Conservation (phyloP, 129 eudicot genomes). For the Silybum marianum region DNA sequence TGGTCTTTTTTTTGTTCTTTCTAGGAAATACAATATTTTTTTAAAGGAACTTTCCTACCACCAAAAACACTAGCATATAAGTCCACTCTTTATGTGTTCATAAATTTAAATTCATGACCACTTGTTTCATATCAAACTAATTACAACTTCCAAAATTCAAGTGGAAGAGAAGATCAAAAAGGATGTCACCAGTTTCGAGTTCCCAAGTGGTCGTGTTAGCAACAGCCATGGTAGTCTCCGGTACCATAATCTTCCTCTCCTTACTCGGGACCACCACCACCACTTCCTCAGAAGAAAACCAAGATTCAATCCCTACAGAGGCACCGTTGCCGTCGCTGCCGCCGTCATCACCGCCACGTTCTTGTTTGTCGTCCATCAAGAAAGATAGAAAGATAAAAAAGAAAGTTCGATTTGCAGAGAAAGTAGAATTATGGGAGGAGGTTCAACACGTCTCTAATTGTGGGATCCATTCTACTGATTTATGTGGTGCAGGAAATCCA, state of each 20-base stretch:
- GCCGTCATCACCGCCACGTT: constrained; percentile 26
- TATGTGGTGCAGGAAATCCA: neutral
- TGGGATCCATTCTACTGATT: neutral
- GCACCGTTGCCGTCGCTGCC: neutral
- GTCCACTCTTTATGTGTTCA: constrained; percentile 13
- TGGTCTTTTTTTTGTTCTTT: constrained; percentile 11
- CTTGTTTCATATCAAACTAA: constrained; percentile 1
- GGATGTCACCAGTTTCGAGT: constrained; percentile 44
- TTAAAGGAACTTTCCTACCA: constrained; percentile 30
- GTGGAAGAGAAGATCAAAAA: neutral
- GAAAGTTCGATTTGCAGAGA: constrained; percentile 57
- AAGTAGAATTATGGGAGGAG: constrained; percentile 37
- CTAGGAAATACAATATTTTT: constrained; percentile 19
- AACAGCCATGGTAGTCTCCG: constrained; percentile 63
- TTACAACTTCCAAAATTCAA: neutral
- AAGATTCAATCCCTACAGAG: neutral
- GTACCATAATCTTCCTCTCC: constrained; percentile 46
- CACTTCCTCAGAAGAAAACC: constrained; percentile 18
- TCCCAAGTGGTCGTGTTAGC: constrained; percentile 49
- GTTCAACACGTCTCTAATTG: constrained; percentile 6
- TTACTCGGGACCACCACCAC: constrained; percentile 41
- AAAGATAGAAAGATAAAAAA: constrained; percentile 43
- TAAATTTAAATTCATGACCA: constrained; percentile 14
- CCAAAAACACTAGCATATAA: constrained; percentile 9
- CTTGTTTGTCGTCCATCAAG: constrained; percentile 54